Evolutionary conservation across 306 rosid species (phyloP), one percentile per base, ranked within the genome.

Genomic region (Sicyos baderoa): DNA sequence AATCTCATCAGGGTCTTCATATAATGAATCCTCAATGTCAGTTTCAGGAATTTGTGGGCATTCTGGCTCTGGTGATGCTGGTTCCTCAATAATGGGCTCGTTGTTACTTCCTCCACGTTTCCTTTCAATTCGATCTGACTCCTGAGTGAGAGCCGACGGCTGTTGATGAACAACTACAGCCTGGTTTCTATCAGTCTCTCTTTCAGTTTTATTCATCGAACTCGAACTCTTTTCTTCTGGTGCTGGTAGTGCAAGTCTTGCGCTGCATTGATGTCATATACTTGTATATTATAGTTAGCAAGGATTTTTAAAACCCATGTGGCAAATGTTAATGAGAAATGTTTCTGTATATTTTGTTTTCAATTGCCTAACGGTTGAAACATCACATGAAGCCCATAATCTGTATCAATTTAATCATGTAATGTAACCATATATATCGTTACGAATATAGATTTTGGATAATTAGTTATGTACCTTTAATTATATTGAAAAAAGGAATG

Each of bases 1-100:
- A 71, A 71, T 71, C 52, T 56, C 75, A 71, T 71, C 67, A 42
- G 75, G 75, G 54, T 56, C 75, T 23, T 71, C 75, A 23, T 12
- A 71, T 22, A 71, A 44, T 13, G 67, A 0, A 45, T 71, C 75
- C 75, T 71, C 75, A 16, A 71, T 71, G 67, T 71, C 75, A 14
- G 5, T 55, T 42, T n/a, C 66, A 18, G 23, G 40, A 22, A 16
- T 44, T 23, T 71, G 65, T 40, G 66, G 51, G 27, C 67, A 54
- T 71, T 71, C 75, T 56, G 53, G 75, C 54, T 71, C 75, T 6
- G 75, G 75, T 71, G 75, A 40, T 1, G 53, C 44, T 22, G 75
- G 75, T 56, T 54, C 75, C 22, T 71, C 75, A 15, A 71, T 44
- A 54, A 71, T 71, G 18, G 75, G 75, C 50, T 42, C 65, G 17